phyloP scores from a whole-genome alignment of 176 grass and related monocot species.

The Juncus inflexus region DNA sequence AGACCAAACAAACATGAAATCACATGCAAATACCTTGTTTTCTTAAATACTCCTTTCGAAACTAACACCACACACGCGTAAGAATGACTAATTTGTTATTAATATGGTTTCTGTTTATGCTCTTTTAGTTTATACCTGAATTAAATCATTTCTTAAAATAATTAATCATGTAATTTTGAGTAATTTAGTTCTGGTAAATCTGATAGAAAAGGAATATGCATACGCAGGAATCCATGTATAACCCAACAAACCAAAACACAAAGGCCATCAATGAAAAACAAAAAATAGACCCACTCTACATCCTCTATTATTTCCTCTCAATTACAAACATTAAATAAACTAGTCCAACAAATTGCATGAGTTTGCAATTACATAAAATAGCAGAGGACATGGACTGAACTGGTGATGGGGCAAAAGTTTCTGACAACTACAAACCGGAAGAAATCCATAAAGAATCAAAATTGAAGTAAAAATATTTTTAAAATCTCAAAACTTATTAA shows the following conservation, averaged over 20 bases:
- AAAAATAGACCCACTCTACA: background rate
- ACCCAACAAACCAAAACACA: slow-evolving; percentile 22
- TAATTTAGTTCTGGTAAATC: slow-evolving; percentile 17
- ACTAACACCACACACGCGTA: no score
- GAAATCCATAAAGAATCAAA: slow-evolving; percentile 17
- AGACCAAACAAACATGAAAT: background rate
- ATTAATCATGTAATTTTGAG: no score
- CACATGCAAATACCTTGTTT: no score
- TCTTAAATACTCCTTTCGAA: no score
- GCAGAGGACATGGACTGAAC: slow-evolving; percentile 2
- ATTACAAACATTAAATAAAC: no score
- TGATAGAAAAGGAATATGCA: slow-evolving; percentile 9
- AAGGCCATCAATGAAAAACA: slow-evolving; percentile 11
- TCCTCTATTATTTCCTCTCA: background rate
- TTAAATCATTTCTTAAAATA: no score
- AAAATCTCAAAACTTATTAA: slow-evolving; percentile 11
- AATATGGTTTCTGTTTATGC: no score
- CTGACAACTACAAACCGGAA: slow-evolving; percentile 14
- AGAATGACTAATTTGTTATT: no score
- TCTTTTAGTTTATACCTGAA: no score
- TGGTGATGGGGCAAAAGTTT: slow-evolving; percentile 20
- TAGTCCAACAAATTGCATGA: background rate
- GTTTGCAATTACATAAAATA: background rate
- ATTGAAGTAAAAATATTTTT: slow-evolving; percentile 5
- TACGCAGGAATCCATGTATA: slow-evolving; percentile 21